phyloP scores from a whole-genome alignment of 768 basidiomycete genomes.

The Gymnopilus junonius region DNA sequence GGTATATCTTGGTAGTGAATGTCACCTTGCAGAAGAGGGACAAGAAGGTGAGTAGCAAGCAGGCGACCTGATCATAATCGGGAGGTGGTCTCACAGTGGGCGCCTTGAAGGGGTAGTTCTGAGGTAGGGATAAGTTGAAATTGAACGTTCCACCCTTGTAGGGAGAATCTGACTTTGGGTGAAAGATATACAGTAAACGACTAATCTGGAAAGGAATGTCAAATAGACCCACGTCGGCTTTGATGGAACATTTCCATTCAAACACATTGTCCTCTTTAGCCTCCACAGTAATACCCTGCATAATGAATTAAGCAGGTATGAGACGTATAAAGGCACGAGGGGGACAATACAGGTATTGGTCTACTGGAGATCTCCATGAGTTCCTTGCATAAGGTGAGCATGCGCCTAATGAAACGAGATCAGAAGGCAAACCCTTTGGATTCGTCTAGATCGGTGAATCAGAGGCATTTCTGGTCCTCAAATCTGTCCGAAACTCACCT shows the following conservation, averaged over 20 bases:
- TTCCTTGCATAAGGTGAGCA: slow-evolving; percentile 53
- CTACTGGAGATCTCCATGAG: slow-evolving; percentile 60
- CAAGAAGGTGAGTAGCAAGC: not conserved
- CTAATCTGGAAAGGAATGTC: not conserved
- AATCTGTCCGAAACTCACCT: slow-evolving; percentile 35
- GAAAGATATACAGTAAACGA: not conserved
- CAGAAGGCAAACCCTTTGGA: slow-evolving; percentile 61
- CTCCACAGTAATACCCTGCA: slow-evolving; percentile 65
- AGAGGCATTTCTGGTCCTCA: slow-evolving; percentile 10
- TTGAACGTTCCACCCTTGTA: slow-evolving; percentile 84
- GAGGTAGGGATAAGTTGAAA: slow-evolving; percentile 73
- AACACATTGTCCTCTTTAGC: slow-evolving; percentile 74
- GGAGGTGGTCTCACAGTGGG: slow-evolving; percentile 57
- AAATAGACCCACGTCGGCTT: slow-evolving; percentile 62
- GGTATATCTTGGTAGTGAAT: slow-evolving; percentile 87
- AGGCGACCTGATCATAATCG: slow-evolving; percentile 5
- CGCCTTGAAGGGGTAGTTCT: slow-evolving; percentile 88
- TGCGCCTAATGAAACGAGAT: slow-evolving; percentile 1
- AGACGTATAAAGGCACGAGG: slow-evolving; percentile 12
- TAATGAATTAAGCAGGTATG: slow-evolving; percentile 7
- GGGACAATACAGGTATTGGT: slow-evolving; percentile 61
- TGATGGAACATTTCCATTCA: slow-evolving; percentile 78
- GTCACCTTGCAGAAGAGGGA: slow-evolving; percentile 55
- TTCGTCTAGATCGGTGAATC: slow-evolving; percentile 54
- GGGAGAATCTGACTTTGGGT: slow-evolving; percentile 68